Evolutionary conservation across 2,329 filamentous ascomycete species (phyloP), one percentile per base, ranked within the genome.

Genomic region (Penicillium sp.): DNA sequence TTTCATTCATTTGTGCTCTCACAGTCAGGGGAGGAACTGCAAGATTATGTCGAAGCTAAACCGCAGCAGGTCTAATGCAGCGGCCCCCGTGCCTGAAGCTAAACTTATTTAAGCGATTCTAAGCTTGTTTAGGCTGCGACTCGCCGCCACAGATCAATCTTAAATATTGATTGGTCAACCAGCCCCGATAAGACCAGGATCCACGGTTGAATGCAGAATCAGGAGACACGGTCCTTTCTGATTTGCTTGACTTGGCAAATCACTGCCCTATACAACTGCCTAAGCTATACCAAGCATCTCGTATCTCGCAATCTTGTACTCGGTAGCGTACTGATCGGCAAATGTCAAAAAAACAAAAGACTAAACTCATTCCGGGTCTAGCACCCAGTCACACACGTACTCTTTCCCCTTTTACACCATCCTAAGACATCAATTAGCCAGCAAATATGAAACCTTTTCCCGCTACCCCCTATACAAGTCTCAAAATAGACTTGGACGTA

Each of bases 21-120:
- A 43, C 54, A 31, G 60, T 56, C 61, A 64, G 60, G 62, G 60
- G 58, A 63, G 52, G 35, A 41, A 33, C 18, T 33, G 25, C 33
- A 22, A 20, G 35, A 50, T 42, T 50, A 40, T 26, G 12, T 27
- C 7, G 12, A 47, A 23, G 20, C 45, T 33, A 33, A 22, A 40
- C 46, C 23, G n/a, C 12, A 26, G 14, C 31, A 27, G 31, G 27
- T 31, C 20, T 29, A 41, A 22, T 9, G 1, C n/a, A 53, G 37
- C 50, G 51, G 59, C 31, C 55, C 55, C 55, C 55, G 59, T 64
- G 58, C 62, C 50, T 61, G 52, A 44, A 2, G 4, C 57, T 57
- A 59, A 44, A 22, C 60, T 1, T 7, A 47, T 52, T 45, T 6
- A 46, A 23, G 7, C 2, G 6, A n/a, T 11, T 9, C 45, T 47